Base-by-base conservation (phyloP, 1,139 yeast genomes). In the Groenewaldozyma auringiensis region DNA sequence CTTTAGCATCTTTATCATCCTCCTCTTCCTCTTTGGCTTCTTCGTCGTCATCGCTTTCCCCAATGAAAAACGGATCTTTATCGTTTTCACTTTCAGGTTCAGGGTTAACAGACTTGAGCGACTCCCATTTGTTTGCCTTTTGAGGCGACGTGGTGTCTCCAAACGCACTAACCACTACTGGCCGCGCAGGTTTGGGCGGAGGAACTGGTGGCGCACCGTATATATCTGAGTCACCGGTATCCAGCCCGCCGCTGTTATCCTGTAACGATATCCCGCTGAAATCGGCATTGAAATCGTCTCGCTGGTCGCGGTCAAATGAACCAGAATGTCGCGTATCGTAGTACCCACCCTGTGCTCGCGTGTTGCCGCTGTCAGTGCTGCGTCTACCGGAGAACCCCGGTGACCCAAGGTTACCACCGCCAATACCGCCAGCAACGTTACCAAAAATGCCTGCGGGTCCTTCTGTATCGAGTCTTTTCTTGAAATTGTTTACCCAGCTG, bases 401-500 rank as follows among this genome's bases (percentile, higher is more conserved):
- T 42, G 46, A 47, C 44, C 32, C 47, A 45, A 27, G 49, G 45
- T 34, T 51, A 37, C 40, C 53, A 49, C 44, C 43, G 21, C 42
- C 40, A 4, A 47, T 43, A 20, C 44, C 42, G 21, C 53, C 54
- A 20, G 55, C 52, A 41, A 53, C 40, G 18, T 55, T 55, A 37
- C 59, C 54, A 46, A 55, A 53, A 38, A 53, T 37, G 33, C 55
- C 49, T 18, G 51, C 49, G 4, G 34, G 25, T 4, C 34, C 33
- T 18, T 59, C 62, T 35, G 62, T 64, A 37, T 64, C 66, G 50
- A 83, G 69, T 57, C 75, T 77, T 68, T 79, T 79, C 40, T 82
- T 76, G 49, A 87, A 62, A 20, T 83, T 87, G 54, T 79, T 78
- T 49, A 89, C 83, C 94, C 96, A 88, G 21, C 80, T 77, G 53